Percentiles rank a stretch among this genome's conserved stretches.
phyloP scores from a whole-genome alignment of 805 yeast species.

The Scheffersomyces coipomensis region DNA sequence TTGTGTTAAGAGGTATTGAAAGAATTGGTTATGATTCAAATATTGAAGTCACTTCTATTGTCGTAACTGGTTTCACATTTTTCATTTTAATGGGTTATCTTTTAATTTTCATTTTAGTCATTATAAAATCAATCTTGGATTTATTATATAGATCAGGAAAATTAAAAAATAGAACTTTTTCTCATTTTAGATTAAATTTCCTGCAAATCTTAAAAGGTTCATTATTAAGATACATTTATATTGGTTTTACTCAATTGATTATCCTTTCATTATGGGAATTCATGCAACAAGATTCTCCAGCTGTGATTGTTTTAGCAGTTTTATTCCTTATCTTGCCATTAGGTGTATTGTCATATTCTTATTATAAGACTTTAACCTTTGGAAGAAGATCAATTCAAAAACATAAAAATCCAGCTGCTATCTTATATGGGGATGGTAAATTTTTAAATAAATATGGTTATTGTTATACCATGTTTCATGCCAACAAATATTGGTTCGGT shows the following conservation, averaged over 20 bases:
- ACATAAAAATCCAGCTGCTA: conserved; percentile 82
- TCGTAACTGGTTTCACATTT: conserved; percentile 83
- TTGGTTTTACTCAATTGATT: conserved; percentile 81
- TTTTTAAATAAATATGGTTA: conserved; percentile 81
- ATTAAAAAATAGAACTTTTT: conserved; percentile 47
- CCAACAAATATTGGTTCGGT: conserved; percentile 83
- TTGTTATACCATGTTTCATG: conserved; percentile 85
- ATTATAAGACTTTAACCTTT: conserved; percentile 58
- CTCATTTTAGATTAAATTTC: conserved; percentile 56
- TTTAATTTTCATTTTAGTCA: conserved; percentile 58
- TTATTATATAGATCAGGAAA: conserved; percentile 48
- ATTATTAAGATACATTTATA: conserved; percentile 70
- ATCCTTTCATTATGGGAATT: conserved; percentile 88
- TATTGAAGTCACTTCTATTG: conserved; percentile 82
- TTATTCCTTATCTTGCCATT: conserved; percentile 63
- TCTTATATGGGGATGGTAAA: conserved; percentile 74
- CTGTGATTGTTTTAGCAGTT: conserved; percentile 79
- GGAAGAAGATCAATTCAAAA: conserved; percentile 60
- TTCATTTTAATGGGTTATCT: conserved; percentile 77
- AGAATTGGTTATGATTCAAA: conserved; percentile 74
- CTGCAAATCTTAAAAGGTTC: conserved; percentile 69
- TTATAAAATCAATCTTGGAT: conserved; percentile 51
- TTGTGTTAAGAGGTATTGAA: conserved; percentile 82
- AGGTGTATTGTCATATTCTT: conserved; percentile 62
- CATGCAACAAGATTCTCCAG: conserved; percentile 77